Evolutionary conservation across 306 rosid species (phyloP), one percentile per base, ranked within the genome.

Genomic region (Prunus armeniaca): DNA sequence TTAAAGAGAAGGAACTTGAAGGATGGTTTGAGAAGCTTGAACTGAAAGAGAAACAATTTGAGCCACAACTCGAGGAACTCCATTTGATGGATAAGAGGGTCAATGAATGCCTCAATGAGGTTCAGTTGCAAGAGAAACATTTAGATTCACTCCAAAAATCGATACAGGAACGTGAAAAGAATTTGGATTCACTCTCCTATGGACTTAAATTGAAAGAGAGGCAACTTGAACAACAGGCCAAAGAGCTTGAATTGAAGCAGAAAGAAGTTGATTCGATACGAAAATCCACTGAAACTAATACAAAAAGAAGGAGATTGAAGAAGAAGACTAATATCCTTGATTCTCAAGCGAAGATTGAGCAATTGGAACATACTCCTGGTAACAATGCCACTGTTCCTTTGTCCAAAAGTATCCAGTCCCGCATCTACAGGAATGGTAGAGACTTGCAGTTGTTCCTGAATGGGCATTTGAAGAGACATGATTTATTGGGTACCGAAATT

Each of bases 401-500:
- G 14, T 55, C 65, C 56, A 68, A 67, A 58, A 47, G 20, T 69
- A 28, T 61, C n/a, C 76, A 56, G 6, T 17, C 43, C 30, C 9
- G 76, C 60, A 19, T 13, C 50, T 34, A 49, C 15, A 38, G 38
- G 64, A 62, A 79, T 76, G 84, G 88, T 41, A 74, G 27, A 12
- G 32, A 55, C 51, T 70, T 87, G 81, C 83, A 77, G 54, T 30
- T 18, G 12, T 81, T 84, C 22, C 67, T 89, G 71, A 79, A 64
- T 47, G 66, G 73, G 66, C 76, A 81, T 69, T 55, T 89, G 20
- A 74, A 83, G 56, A 75, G 57, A 56, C 82, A 76, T 20, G 88
- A 81, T 47, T 55, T 47, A 28, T 65, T 77, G 4, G 43, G 81
- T 46, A 38, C 5, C 5, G 79, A 81, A 63, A 47, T 87, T 8